Conservation (phyloP, 1,284 basidiomycete genomes). For the Puccinia brachypodii region DNA sequence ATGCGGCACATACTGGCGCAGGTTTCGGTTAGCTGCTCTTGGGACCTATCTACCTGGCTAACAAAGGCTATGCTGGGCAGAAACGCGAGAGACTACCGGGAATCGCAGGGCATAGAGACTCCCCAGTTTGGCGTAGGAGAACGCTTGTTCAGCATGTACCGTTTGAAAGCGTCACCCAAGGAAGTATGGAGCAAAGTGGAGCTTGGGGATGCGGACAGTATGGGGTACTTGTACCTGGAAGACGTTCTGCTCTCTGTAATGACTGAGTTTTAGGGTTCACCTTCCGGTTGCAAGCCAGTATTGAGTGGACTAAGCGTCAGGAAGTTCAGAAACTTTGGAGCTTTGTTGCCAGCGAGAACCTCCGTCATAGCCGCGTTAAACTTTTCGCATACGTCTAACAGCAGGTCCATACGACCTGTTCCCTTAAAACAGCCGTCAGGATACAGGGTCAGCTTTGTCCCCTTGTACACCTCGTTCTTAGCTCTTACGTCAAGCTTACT, state of each 20-base stretch:
- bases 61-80: background rate
- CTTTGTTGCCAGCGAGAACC: background rate
- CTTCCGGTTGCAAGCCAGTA: background rate
- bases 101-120: background rate
- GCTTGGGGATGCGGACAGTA: too few relatives aligned
- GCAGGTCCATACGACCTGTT: background rate
- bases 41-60: background rate
- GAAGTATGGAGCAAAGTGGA: background rate
- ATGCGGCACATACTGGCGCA: background rate
- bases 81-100: background rate
- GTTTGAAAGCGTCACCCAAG: background rate
- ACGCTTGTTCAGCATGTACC: background rate
- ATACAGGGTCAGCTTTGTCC: background rate
- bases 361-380: background rate
- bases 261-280: background rate
- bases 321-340: background rate
- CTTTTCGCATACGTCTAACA: background rate
- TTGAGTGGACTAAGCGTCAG: background rate
- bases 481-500: background rate
- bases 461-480: background rate
- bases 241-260: background rate
- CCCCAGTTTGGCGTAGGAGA: background rate
- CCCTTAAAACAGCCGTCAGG: background rate
- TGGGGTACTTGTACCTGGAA: too few relatives aligned
- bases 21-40: background rate